Conservation (phyloP, 1,139 yeast genomes). For the Protomyces gravidus region DNA sequence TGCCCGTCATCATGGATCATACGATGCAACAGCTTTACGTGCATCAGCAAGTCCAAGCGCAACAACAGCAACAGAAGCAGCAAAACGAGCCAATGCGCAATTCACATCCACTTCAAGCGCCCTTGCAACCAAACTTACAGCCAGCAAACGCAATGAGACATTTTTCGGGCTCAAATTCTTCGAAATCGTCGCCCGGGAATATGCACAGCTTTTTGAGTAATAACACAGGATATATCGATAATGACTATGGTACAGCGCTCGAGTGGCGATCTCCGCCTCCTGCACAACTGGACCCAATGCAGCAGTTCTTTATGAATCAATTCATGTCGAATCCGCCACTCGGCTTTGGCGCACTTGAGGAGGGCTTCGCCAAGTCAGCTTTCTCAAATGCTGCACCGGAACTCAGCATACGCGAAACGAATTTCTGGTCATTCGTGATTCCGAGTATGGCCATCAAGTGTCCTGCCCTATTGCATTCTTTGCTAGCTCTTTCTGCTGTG, state of each 20-base stretch:
- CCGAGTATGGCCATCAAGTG: slow-evolving; percentile 32
- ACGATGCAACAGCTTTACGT: neutral
- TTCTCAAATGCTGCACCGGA: neutral
- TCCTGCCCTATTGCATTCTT: slow-evolving; percentile 31
- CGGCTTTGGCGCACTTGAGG: neutral
- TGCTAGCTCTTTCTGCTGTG: slow-evolving; percentile 31
- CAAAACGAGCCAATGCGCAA: neutral
- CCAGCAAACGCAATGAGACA: neutral
- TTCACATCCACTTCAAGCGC: neutral
- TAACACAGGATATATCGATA: neutral
- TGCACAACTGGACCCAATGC: neutral
- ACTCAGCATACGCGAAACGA: slow-evolving; percentile 4
- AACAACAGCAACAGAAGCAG: neutral
- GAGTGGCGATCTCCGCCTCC: neutral
- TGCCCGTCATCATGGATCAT: neutral
- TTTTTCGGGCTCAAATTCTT: neutral
- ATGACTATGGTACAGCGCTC: neutral
- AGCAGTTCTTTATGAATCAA: neutral
- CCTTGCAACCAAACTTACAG: neutral
- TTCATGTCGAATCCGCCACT: neutral
- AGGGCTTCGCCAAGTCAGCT: neutral
- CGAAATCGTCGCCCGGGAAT: neutral
- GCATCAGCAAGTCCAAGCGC: neutral
- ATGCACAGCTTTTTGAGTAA: neutral
- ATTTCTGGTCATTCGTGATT: slow-evolving; percentile 32